A percentile compares a stretch with the other conserved stretches of the same genome.
Evolutionary conservation across 1,139 yeast species (phyloP).

Genomic region (Pichia sp.): DNA sequence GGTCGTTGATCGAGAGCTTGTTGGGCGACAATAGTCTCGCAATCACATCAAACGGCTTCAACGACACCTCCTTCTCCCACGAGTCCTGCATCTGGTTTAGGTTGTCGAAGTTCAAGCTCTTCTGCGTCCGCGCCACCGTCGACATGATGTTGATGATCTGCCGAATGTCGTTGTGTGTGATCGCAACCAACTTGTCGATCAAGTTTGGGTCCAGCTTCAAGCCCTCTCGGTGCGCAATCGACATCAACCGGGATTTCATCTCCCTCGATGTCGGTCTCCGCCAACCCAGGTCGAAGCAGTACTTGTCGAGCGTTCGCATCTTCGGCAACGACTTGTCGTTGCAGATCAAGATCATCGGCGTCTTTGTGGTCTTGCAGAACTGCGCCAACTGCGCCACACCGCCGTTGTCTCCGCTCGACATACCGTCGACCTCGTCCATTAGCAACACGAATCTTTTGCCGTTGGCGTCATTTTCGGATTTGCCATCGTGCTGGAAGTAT

Average conservation of each 20-base stretch:
- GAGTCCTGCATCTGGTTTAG: slow-evolving; percentile 52
- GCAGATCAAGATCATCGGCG: slow-evolving; percentile 90
- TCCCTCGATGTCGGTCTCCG: slow-evolving; percentile 83
- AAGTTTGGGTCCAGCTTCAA: slow-evolving; percentile 75
- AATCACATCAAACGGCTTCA: slow-evolving; percentile 90
- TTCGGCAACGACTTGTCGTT: slow-evolving; percentile 90
- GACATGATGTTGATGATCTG: slow-evolving; percentile 89
- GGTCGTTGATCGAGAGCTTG: slow-evolving; percentile 64
- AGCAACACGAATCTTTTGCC: slow-evolving; percentile 63
- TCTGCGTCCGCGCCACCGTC: slow-evolving; percentile 72
- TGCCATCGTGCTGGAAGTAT: slow-evolving; percentile 48
- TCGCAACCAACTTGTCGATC: slow-evolving; percentile 77
- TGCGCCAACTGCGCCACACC: slow-evolving; percentile 95
- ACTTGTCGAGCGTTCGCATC: slow-evolving; percentile 92
- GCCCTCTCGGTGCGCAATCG: slow-evolving; percentile 83
- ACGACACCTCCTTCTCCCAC: slow-evolving; percentile 87
- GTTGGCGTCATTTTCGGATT: slow-evolving; percentile 18
- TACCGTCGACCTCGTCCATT: slow-evolving; percentile 99
- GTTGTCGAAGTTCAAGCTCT: slow-evolving; percentile 51
- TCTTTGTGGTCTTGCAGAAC: slow-evolving; percentile 76
- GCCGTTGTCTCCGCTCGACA: slow-evolving; percentile 98
- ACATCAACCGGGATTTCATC: slow-evolving; percentile 78
- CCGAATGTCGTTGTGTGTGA: slow-evolving; percentile 87
- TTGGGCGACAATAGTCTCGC: slow-evolving; percentile 63
- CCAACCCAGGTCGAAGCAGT: slow-evolving; percentile 78